Evolutionary conservation across 192 early-diverging fungal genomes (phyloP).

Genomic region (Podila clonocystis): DNA sequence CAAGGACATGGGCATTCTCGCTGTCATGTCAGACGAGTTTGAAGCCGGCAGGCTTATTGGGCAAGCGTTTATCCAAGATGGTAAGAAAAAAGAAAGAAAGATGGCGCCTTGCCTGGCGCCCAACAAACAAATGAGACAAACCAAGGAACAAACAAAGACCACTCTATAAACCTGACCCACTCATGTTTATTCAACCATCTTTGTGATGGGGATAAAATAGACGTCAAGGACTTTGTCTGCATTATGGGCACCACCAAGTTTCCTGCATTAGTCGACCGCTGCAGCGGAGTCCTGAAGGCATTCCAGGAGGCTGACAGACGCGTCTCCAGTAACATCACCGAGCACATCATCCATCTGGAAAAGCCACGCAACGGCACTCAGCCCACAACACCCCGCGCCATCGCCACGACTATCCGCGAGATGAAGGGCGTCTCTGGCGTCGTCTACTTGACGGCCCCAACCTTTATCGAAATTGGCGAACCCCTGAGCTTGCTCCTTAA

Average conservation of each 20-base stretch:
- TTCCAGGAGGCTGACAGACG: conserved; percentile 4
- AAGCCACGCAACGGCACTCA: conserved; percentile 2
- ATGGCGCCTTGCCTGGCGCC: not conserved
- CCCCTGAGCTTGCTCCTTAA: conserved; percentile 6
- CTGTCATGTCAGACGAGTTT: conserved; percentile 43
- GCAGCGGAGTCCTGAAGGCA: conserved; percentile 26
- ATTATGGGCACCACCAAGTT: conserved; percentile 17
- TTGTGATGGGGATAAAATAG: not conserved
- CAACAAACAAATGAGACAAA: not conserved
- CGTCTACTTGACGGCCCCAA: conserved; percentile 19
- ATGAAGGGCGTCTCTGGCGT: conserved; percentile 18
- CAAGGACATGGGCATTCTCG: conserved; percentile 26
- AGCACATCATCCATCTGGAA: conserved; percentile 14
- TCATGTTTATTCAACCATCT: not conserved
- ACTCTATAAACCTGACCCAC: not conserved
- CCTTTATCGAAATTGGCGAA: conserved; percentile 1
- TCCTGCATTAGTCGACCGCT: conserved; percentile 28
- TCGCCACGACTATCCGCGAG: conserved; percentile 1
- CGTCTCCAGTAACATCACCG: conserved; percentile 18
- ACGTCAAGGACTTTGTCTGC: conserved; percentile 42
- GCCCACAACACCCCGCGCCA: not conserved
- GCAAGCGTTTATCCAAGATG: conserved; percentile 12
- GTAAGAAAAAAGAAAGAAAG: not conserved
- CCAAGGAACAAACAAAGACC: too few relatives aligned
- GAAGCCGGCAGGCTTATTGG: conserved; percentile 32